phyloP scores from a whole-genome alignment of 2,329 filamentous ascomycete species.

The Nemania sp. region DNA sequence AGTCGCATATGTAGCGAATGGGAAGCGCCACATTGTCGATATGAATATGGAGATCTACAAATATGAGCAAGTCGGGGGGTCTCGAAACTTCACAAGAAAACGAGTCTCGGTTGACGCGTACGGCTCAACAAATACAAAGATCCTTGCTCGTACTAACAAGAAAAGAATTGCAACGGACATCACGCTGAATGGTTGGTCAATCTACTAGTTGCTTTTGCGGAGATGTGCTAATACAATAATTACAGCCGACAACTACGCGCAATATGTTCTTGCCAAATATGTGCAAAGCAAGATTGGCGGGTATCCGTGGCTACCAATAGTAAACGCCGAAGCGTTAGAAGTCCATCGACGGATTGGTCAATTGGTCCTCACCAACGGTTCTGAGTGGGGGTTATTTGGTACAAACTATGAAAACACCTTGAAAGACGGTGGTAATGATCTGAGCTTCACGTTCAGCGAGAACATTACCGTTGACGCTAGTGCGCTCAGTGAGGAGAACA shows the following conservation, averaged over 20 bases:
- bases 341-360: not conserved
- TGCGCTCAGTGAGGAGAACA: slow-evolving; percentile 6
- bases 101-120: not conserved
- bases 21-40: slow-evolving; percentile 8
- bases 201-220: slow-evolving; percentile 3
- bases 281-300: slow-evolving; percentile 10
- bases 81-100: slow-evolving; percentile 3
- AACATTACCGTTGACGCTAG: slow-evolving; percentile 1
- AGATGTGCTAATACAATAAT: slow-evolving; percentile 8
- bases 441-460: slow-evolving; percentile 10
- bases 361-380: not conserved
- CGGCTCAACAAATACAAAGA: not conserved
- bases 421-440: not conserved
- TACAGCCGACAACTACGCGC: slow-evolving; percentile 9
- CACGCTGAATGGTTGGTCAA: slow-evolving; percentile 4
- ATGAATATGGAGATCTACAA: slow-evolving; percentile 3
- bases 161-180: slow-evolving; percentile 1
- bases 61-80: not conserved
- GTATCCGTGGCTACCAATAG: slow-evolving; percentile 10
- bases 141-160: slow-evolving; percentile 7
- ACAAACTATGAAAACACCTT: no score
- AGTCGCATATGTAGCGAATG: slow-evolving; percentile 7
- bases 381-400: no score
- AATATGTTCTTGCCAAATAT: slow-evolving; percentile 12
- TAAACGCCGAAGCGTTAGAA: slow-evolving; percentile 8